Base-by-base conservation (phyloP, 176 grass and related monocot species). In the Aegilops longissima region DNA sequence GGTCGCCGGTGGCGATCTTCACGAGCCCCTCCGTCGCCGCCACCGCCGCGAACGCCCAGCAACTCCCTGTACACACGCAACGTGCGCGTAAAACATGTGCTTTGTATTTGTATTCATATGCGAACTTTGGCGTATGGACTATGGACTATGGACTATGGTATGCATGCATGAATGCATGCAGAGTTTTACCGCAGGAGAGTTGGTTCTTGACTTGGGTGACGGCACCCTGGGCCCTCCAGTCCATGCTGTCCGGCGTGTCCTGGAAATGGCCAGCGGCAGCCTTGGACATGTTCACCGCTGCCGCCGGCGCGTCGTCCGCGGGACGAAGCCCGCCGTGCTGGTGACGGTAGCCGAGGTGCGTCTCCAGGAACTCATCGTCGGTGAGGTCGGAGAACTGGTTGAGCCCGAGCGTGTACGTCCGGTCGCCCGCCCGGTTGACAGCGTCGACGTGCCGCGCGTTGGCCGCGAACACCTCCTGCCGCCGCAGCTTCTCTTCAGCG, bases 11-110 rank as follows among this genome's bases (percentile, higher is more conserved):
- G 42, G 36, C 17, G 59, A 85, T 51, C 73, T 82, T 40, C 10
- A 82, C 86, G 18, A 85, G 64, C 34, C 90, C 70, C 66, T 92
- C 90, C 23, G 68, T 72, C 45, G 86, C 90, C 54, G 69, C 90
- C 51, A 88, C 86, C 39, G 90, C 82, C 18, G 86, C 12, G 65
- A 92, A 88, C 9, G 90, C 90, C 90, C 90, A 92, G 61, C 90
- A 92, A 36, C 68, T 80, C 61, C 86, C 90, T 92, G 59, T 25
- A 21, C 35, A 23, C 6, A 72, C 14, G 78, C 44, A 47, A 27
- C 12, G 42, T 44, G 16, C 65, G 65, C 13, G 20, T 69, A 16
- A 70, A 52, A 40, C 39, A 40, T 36, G 5, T 36, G 35, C 35
- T 36, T 36, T 6, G 35, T 14, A 80, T 30, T 35, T 18, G 47